A percentile compares a stretch with the other conserved stretches of the same genome.
Conservation (phyloP, 345 rosid genomes). For the Pistacia vera region DNA sequence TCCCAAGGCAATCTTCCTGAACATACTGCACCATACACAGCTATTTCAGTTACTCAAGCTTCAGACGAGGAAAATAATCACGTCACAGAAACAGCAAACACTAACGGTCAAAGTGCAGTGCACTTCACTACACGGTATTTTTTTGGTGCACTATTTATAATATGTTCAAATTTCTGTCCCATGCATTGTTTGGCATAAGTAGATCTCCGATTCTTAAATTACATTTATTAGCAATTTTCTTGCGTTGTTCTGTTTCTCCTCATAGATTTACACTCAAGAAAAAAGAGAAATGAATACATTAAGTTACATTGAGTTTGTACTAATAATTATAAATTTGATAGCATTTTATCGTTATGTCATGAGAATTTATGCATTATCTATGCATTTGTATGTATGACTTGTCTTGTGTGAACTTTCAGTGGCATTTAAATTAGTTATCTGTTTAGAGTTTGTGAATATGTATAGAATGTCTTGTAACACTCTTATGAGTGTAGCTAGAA, state of each 20-base stretch:
- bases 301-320: neutral
- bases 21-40: slow-evolving; percentile 53
- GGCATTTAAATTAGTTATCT: neutral
- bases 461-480: neutral
- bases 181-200: neutral
- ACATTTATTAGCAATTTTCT: neutral
- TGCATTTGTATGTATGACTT: neutral
- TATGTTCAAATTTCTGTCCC: neutral
- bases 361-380: neutral
- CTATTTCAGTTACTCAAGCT: slow-evolving; percentile 57
- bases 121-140: slow-evolving; percentile 52
- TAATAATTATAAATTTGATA: neutral
- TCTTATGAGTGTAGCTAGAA: neutral
- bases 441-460: neutral
- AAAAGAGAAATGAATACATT: neutral
- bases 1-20: slow-evolving; percentile 44
- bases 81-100: slow-evolving; percentile 23
- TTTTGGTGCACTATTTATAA: neutral
- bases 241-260: neutral
- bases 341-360: neutral
- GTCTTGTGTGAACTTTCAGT: neutral
- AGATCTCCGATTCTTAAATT: neutral
- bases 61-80: slow-evolving; percentile 55
- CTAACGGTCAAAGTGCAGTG: slow-evolving; percentile 39
- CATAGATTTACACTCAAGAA: neutral